phyloP scores from a whole-genome alignment of 2,329 filamentous ascomycete species.

The Fusarium albidum region DNA sequence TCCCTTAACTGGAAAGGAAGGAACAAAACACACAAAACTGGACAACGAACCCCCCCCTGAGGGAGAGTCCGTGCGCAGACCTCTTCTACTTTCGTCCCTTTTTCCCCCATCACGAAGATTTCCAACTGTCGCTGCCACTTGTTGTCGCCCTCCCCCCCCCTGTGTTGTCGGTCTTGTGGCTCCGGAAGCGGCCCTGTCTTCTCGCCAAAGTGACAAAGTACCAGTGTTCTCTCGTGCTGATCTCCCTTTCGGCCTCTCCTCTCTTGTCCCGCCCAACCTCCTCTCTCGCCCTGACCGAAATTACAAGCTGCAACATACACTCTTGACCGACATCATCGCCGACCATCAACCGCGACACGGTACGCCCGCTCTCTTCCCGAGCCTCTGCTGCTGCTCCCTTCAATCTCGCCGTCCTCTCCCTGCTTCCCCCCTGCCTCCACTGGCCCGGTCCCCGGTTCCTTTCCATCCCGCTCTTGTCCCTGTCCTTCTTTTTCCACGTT shows the following conservation, averaged over 20 bases:
- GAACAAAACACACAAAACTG: too few relatives aligned
- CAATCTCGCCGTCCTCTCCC: conserved; percentile 3
- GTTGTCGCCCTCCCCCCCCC: too few relatives aligned
- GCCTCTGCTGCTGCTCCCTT: neutral
- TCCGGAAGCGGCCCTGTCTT: too few relatives aligned
- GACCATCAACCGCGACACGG: neutral
- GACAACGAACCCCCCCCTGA: too few relatives aligned
- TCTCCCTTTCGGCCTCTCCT: neutral
- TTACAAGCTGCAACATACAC: conserved; percentile 13
- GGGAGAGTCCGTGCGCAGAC: too few relatives aligned
- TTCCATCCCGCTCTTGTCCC: conserved; percentile 32
- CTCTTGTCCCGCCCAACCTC: conserved; percentile 4
- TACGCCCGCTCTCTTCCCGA: conserved; percentile 19
- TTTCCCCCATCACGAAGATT: too few relatives aligned
- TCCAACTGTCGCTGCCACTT: too few relatives aligned
- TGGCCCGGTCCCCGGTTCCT: conserved; percentile 25
- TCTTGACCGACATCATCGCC: conserved; percentile 7
- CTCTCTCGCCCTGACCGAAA: conserved; percentile 15
- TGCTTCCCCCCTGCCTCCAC: conserved; percentile 24
- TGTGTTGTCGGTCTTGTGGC: too few relatives aligned
- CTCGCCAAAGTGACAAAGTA: neutral
- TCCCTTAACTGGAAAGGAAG: too few relatives aligned
- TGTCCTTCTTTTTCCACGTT: conserved; percentile 35
- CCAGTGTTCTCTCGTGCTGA: neutral
- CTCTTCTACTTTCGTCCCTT: too few relatives aligned